A percentile compares a stretch with the other conserved stretches of the same genome.
Evolutionary conservation across 495 filamentous ascomycete genomes (phyloP).

Genomic region (Neurospora tetrasperma): DNA sequence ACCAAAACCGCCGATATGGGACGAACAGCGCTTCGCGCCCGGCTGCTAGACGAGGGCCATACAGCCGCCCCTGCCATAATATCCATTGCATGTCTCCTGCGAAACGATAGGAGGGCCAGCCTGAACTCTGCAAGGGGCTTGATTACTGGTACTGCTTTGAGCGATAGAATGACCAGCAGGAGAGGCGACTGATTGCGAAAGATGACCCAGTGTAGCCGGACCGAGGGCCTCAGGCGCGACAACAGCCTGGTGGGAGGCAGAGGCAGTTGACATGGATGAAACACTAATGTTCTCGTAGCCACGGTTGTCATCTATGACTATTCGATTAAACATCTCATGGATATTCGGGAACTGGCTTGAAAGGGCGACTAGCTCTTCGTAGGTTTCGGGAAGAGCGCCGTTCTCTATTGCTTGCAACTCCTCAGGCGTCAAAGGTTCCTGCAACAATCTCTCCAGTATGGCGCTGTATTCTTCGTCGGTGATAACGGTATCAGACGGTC

Average conservation of each 20-base stretch:
- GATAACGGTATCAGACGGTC: too few species aligned
- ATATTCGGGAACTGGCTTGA: too few species aligned
- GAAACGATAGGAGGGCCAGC: neutral
- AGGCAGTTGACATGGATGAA: neutral
- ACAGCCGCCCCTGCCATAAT: neutral
- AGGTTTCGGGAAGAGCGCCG: too few species aligned
- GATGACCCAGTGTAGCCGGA: neutral
- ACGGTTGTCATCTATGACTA: too few species aligned
- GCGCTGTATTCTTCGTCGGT: too few species aligned
- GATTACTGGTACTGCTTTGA: neutral
- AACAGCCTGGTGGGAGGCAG: neutral
- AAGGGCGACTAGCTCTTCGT: too few species aligned
- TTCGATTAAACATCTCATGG: too few species aligned
- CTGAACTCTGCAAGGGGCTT: too few species aligned
- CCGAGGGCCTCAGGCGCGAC: neutral
- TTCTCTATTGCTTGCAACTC: too few species aligned
- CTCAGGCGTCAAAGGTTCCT: too few species aligned
- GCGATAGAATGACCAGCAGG: neutral
- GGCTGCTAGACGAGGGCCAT: neutral
- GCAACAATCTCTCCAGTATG: too few species aligned
- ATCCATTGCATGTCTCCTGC: rapidly evolving
- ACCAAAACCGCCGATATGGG: too few species aligned
- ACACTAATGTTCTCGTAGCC: neutral
- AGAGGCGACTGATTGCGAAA: neutral
- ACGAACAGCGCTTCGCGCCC: neutral